Evolutionary conservation across 495 filamentous ascomycete genomes (phyloP), one percentile per base, ranked within the genome.

Genomic region (Glarea lozoyensis): DNA sequence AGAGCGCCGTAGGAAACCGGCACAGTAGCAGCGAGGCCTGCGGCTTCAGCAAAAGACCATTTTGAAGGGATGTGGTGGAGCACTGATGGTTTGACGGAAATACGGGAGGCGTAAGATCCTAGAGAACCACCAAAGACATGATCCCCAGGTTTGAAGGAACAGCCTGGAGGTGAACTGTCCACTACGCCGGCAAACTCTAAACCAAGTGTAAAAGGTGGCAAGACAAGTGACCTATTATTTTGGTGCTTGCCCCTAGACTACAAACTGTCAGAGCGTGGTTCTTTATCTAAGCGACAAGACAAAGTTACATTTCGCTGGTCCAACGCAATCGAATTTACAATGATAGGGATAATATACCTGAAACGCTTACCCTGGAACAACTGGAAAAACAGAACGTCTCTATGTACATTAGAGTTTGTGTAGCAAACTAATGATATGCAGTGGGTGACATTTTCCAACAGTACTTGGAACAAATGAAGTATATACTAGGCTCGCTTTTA

Each of bases 1-100:
- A 85, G 58, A 10, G 64, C 81, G 2, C 54, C 54, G 43, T 58
- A 55, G 13, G 37, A 27, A 12, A 58, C 55, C 11, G 48, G 45
- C 1, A 47, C 48, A 12, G 52, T 60, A 20, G 45, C 43, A 10
- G 40, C 55, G 2, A 56, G 34, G 1, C 57, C 55, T 16, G 44
- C 44, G 3, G 53, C 55, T 4, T 44, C 43, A 6, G 15, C 25
- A 22, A 50, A 45, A n/a, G 25, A 20, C 50, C 53, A 59, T 6
- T 32, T n/a, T 20, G 18, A 21, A 10, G 57, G 56, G 10, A 53
- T 43, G 13, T 22, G 23, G 13, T 48, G 46, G 20, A 56, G 40
- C 2, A 40, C 24, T 19, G 39, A 21, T 29, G 30, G 36, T 24
- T 46, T 49, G n/a, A 45, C 48, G 12, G 41, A 19, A 10, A 56